Percentiles rank a stretch among this genome's conserved stretches.
phyloP scores from a whole-genome alignment of 495 filamentous ascomycete species.

The Aspergillus carlsbadensis region DNA sequence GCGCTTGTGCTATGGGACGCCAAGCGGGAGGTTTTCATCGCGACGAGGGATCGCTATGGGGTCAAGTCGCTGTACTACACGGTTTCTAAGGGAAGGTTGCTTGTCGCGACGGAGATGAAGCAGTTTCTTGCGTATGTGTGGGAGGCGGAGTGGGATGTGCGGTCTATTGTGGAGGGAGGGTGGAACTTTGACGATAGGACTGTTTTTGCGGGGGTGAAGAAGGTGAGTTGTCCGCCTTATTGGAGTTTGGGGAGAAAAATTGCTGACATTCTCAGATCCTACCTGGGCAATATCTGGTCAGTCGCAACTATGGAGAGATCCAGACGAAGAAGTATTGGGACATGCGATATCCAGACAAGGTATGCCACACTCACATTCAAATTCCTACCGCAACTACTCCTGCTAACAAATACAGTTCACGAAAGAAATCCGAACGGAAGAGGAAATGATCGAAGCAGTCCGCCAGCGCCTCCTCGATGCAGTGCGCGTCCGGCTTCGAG shows the following conservation, averaged over 20 bases:
- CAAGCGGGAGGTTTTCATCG: slow-evolving; percentile 33
- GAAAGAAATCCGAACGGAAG: slow-evolving; percentile 33
- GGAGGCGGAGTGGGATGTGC: slow-evolving; percentile 49
- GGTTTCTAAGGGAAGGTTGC: slow-evolving; percentile 24
- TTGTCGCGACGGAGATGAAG: slow-evolving; percentile 46
- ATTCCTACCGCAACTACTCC: no score
- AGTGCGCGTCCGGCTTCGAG: slow-evolving; percentile 46
- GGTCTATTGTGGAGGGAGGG: slow-evolving; percentile 31
- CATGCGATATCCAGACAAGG: slow-evolving; percentile 47
- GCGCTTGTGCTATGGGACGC: slow-evolving; percentile 47
- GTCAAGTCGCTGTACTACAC: slow-evolving; percentile 55
- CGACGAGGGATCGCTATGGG: slow-evolving; percentile 50
- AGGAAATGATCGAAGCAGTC: slow-evolving; percentile 47
- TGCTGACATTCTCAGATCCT: slow-evolving; percentile 12
- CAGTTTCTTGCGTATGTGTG: slow-evolving; percentile 44
- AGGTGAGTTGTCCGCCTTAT: slow-evolving; percentile 37
- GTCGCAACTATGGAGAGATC: slow-evolving; percentile 25
- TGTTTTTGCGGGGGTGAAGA: slow-evolving; percentile 41
- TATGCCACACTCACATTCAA: slow-evolving; percentile 2
- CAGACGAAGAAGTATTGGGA: slow-evolving; percentile 47
- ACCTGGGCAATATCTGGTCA: slow-evolving; percentile 20
- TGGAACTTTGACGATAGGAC: slow-evolving; percentile 40
- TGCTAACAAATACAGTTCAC: not conserved
- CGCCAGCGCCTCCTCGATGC: slow-evolving; percentile 46
- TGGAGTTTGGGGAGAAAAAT: no score